Percentiles rank a stretch among this genome's conserved stretches.
Conservation (phyloP, 2,329 filamentous ascomycete genomes). For the Colletotrichum tabaci region DNA sequence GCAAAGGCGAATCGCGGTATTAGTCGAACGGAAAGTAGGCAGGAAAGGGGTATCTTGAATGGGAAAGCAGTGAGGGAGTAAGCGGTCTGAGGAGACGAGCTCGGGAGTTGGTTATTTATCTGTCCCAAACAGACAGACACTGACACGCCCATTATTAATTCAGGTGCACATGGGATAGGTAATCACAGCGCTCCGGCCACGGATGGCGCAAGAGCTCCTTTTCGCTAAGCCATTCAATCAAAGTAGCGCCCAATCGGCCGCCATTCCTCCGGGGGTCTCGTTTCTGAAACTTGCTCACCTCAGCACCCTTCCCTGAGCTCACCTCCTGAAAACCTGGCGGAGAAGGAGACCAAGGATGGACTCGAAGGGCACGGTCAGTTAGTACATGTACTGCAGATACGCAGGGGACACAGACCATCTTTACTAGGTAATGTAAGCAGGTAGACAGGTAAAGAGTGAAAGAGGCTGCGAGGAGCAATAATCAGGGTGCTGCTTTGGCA, state of each 20-base stretch:
- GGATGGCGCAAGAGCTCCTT: constrained; percentile 40
- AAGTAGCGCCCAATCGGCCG: constrained; percentile 22
- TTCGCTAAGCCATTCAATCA: not conserved
- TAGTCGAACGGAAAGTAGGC: not conserved
- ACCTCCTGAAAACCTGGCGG: no score
- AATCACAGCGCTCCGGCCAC: constrained; percentile 11
- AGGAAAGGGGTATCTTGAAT: constrained; percentile 17
- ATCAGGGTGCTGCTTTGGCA: no score
- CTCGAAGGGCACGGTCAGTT: no score
- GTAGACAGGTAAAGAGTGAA: no score
- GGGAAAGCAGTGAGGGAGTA: not conserved
- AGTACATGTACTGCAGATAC: no score
- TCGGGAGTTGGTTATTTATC: constrained; percentile 24
- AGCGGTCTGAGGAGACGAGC: no score
- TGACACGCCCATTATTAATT: constrained; percentile 36
- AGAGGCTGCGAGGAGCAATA: no score
- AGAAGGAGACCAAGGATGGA: no score
- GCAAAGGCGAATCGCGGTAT: not conserved
- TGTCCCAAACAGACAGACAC: constrained; percentile 7
- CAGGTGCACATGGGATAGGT: not conserved
- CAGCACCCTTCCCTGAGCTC: not conserved
- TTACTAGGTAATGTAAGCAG: no score
- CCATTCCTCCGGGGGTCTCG: constrained; percentile 27
- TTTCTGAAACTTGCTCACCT: constrained; percentile 44
- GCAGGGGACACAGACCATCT: no score